Conservation (phyloP, 306 rosid genomes). For the Corylus avellana region DNA sequence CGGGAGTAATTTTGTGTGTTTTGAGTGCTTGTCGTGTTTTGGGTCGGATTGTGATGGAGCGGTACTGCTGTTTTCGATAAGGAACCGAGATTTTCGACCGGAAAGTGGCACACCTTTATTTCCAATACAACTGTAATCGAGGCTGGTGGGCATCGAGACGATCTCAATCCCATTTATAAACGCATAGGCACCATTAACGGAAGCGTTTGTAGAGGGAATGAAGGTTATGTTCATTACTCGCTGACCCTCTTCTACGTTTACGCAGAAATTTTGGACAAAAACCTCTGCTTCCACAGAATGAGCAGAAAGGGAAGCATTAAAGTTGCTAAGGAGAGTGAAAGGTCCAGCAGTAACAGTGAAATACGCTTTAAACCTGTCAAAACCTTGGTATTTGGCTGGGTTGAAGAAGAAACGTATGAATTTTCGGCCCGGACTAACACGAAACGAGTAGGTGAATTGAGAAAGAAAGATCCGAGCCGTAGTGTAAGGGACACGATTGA, state of each 20-base stretch:
- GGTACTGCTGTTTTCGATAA: too few species aligned
- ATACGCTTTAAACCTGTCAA: not conserved
- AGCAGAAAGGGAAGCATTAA: not conserved
- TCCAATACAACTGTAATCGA: too few species aligned
- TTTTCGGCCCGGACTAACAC: not conserved
- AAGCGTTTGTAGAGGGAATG: not conserved
- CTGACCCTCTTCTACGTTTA: not conserved
- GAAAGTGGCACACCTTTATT: too few species aligned
- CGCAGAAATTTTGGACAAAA: not conserved
- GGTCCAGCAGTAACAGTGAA: constrained; percentile 1
- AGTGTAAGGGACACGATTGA: not conserved
- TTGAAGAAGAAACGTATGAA: not conserved
- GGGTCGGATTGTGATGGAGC: too few species aligned
- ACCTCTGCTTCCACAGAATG: not conserved
- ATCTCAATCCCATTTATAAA: constrained; percentile 8
- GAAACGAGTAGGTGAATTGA: constrained; percentile 3
- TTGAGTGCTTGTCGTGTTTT: not conserved
- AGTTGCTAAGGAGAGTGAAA: not conserved
- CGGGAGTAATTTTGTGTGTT: not conserved
- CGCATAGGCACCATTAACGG: not conserved
- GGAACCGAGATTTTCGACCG: too few species aligned
- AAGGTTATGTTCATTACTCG: not conserved
- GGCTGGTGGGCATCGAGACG: not conserved
- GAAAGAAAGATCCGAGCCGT: constrained; percentile 4
- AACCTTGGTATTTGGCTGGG: not conserved